A percentile compares a stretch with the other conserved stretches of the same genome.
These are phyloP conservation scores for Xylaria sp. DNA, from an alignment of 2,329 filamentous ascomycete species.

Conservation along the genomic window DNA sequence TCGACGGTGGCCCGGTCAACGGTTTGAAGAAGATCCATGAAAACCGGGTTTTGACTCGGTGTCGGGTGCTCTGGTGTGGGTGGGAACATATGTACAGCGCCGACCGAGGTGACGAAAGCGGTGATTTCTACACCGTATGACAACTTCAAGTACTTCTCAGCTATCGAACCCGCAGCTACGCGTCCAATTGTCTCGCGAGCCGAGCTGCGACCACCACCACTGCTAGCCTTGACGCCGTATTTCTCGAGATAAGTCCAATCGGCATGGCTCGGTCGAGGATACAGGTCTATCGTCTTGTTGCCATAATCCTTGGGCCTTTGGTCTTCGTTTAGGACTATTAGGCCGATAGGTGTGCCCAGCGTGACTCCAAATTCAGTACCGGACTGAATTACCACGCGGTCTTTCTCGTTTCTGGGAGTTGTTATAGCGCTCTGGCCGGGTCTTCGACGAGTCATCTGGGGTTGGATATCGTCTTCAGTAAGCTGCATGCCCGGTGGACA, in stretches of 20 bases:
- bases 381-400: slow-evolving; percentile 90
- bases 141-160: slow-evolving; percentile 31
- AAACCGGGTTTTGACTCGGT: slow-evolving; percentile 71
- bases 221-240: slow-evolving; percentile 92
- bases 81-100: slow-evolving; percentile 26
- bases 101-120: slow-evolving; percentile 27
- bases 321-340: slow-evolving; percentile 91
- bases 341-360: slow-evolving; percentile 87
- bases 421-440: slow-evolving; percentile 91
- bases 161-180: slow-evolving; percentile 28
- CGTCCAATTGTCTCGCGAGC: slow-evolving; percentile 33
- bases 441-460: slow-evolving; percentile 89
- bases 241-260: slow-evolving; percentile 98
- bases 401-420: slow-evolving; percentile 92
- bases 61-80: slow-evolving; percentile 29
- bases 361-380: slow-evolving; percentile 91
- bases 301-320: slow-evolving; percentile 93
- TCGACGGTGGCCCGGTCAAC: slow-evolving; percentile 84
- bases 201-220: slow-evolving; percentile 70
- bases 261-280: slow-evolving; percentile 90
- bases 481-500: slow-evolving; percentile 88
- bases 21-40: slow-evolving; percentile 73
- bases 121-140: slow-evolving; percentile 27
- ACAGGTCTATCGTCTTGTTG: slow-evolving; percentile 87
- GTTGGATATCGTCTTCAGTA: slow-evolving; percentile 88